Conservation (phyloP, 2,329 filamentous ascomycete genomes). For the Xylariales sp. region DNA sequence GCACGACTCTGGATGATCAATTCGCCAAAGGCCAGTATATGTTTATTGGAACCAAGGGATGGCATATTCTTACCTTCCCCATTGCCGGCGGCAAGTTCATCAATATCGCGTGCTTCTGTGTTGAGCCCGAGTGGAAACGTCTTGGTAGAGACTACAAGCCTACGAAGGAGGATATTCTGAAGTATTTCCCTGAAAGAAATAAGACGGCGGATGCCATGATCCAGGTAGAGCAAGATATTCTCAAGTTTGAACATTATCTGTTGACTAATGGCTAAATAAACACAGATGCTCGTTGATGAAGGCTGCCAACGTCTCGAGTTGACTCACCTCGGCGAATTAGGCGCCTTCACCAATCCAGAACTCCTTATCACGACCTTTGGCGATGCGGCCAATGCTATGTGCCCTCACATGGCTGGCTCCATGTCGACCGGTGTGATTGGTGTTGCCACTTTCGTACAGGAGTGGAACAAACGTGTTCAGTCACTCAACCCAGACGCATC, state of each 20-base stretch:
- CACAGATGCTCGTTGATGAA: too few relatives aligned
- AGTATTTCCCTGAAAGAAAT: too few relatives aligned
- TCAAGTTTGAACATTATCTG: too few relatives aligned
- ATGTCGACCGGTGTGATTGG: slow-evolving; percentile 3
- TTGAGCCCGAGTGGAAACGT: background rate
- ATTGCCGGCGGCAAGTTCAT: background rate
- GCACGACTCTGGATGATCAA: background rate
- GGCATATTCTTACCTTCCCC: background rate
- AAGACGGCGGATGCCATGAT: too few relatives aligned
- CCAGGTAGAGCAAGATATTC: too few relatives aligned
- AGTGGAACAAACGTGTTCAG: background rate
- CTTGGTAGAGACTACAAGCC: too few relatives aligned
- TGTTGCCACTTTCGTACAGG: slow-evolving; percentile 3
- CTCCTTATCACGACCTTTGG: slow-evolving; percentile 1
- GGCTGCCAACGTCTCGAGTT: slow-evolving; percentile 1
- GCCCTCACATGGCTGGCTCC: slow-evolving; percentile 1
- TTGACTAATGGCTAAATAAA: too few relatives aligned
- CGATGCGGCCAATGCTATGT: slow-evolving; percentile 4
- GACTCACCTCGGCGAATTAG: background rate
- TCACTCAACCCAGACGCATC: too few relatives aligned
- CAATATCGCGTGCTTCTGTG: background rate
- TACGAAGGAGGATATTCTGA: too few relatives aligned
- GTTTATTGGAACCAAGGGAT: background rate
- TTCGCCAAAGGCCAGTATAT: background rate
- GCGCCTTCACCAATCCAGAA: background rate